Conservation (phyloP, 2,329 filamentous ascomycete genomes). For the Zymoseptoria tritici region DNA sequence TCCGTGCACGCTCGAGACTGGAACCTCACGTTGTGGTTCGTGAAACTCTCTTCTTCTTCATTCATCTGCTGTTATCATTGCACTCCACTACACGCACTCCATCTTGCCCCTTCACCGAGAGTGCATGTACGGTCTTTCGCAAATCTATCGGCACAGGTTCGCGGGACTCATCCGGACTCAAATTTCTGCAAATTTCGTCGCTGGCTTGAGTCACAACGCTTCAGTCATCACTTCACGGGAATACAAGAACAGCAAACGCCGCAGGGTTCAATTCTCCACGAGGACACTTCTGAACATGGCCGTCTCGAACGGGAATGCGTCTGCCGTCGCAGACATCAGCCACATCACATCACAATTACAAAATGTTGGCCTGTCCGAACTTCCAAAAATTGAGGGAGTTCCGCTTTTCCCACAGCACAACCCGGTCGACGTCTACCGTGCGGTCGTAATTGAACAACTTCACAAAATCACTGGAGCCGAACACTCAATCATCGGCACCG, state of each 20-base stretch:
- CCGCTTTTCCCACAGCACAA: conserved; percentile 57
- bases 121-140: conserved; percentile 11
- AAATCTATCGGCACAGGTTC: conserved; percentile 2
- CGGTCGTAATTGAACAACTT: conserved; percentile 64
- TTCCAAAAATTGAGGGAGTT: conserved; percentile 22
- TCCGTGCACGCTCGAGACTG: not conserved
- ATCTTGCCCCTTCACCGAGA: not conserved
- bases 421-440: conserved; percentile 71
- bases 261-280: not conserved
- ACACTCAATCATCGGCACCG: conserved; percentile 61
- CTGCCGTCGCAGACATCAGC: conserved; percentile 9
- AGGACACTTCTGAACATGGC: conserved; percentile 12
- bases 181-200: conserved; percentile 5
- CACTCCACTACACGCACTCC: not conserved
- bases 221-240: conserved; percentile 7
- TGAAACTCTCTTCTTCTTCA: not conserved
- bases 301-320: conserved; percentile 11
- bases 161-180: conserved; percentile 4
- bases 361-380: conserved; percentile 22
- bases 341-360: conserved; percentile 26
- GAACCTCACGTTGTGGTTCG: not conserved
- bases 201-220: conserved; percentile 10
- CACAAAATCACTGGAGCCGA: conserved; percentile 64
- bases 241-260: not conserved
- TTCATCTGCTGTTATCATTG: not conserved